These are phyloP conservation scores for Fomitiporia mediterranea DNA, from an alignment of 1,284 basidiomycete genomes.

Conservation along the genomic window DNA sequence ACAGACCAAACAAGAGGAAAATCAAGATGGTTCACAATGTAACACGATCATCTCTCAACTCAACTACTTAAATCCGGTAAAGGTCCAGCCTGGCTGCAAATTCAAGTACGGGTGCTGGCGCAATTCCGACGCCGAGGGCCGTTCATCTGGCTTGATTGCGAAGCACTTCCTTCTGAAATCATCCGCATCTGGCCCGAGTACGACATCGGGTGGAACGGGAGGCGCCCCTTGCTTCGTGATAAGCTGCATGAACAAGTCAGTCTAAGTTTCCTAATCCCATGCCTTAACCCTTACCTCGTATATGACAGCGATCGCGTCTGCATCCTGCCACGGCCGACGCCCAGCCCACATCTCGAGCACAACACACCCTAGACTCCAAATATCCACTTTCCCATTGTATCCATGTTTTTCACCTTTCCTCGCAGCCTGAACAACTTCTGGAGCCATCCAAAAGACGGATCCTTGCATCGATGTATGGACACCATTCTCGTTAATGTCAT, in stretches of 20 bases:
- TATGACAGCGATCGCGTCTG: conserved; percentile 90
- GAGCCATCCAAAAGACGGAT: conserved; percentile 99
- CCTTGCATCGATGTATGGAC: conserved; percentile 91
- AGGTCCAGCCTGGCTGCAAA: conserved; percentile 74
- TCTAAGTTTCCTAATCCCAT: background rate
- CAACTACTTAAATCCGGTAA: conserved; percentile 49
- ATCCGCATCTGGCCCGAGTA: conserved; percentile 69
- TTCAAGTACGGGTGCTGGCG: conserved; percentile 82
- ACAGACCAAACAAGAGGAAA: conserved; percentile 1
- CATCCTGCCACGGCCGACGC: conserved; percentile 86
- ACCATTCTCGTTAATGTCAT: conserved; percentile 81
- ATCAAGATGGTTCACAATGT: background rate
- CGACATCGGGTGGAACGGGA: conserved; percentile 82
- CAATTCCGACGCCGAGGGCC: conserved; percentile 82
- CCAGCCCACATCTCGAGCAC: conserved; percentile 99
- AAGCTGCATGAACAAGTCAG: conserved; percentile 43
- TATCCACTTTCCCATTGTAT: conserved; percentile 96
- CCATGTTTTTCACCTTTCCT: conserved; percentile 53
- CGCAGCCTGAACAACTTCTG: conserved; percentile 86
- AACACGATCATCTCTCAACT: background rate
- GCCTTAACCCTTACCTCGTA: conserved; percentile 64
- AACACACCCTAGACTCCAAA: conserved; percentile 97
- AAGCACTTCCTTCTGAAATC: conserved; percentile 92
- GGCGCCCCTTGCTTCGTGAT: conserved; percentile 82
- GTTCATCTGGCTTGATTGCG: conserved; percentile 81